Evolutionary conservation across 257 asterid genomes (phyloP), one percentile per base, ranked within the genome.

Genomic region (Mentha longifolia): DNA sequence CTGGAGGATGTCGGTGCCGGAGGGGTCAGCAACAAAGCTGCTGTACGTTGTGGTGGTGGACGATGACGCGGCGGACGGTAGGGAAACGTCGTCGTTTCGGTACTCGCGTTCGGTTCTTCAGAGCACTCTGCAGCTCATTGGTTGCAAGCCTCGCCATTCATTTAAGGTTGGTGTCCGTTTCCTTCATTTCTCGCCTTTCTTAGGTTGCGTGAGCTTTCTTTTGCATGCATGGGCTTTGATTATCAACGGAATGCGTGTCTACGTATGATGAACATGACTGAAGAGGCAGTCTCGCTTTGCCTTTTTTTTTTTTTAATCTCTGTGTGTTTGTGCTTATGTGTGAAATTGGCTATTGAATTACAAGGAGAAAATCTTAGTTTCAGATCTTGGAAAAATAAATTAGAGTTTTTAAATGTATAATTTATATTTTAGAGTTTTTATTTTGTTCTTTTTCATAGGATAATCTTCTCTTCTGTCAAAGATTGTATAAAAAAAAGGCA

Each of bases 131-230:
- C 98, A 89, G 50, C 94, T 92, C 76, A 92, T 92, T 83, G 98
- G 98, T 28, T 92, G 98, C 85, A 92, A 92, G 74, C 81, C 98
- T 74, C 86, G 96, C 33, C 98, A 92, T 73, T 91, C 97, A 39
- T 89, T 89, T 71, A 92, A 89, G 98, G 98, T 87, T 42, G 39
- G 31, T 28, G 12, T 68, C 39, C 16, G 6, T 37, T 31, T 52
- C 17, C n/a, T 12, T 51, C 28, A 20, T 72, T 46, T 16, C 3
- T 25, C 14, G 56, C 8, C 28, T 70, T 17, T 70, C 20, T 7
- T 51, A 4, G 65, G 42, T 57, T 49, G 28, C 70, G 12, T 70
- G 58, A 60, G 35, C 59, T 59, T 57, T 49, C 13, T 46, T 55
- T 22, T 65, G 74, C 80, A 69, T 79, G 84, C 86, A 73, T 78